Percentiles rank a stretch among this genome's conserved stretches.
phyloP scores from a whole-genome alignment of 2,329 filamentous ascomycete genomes.

The Domatiomyces globalis region DNA sequence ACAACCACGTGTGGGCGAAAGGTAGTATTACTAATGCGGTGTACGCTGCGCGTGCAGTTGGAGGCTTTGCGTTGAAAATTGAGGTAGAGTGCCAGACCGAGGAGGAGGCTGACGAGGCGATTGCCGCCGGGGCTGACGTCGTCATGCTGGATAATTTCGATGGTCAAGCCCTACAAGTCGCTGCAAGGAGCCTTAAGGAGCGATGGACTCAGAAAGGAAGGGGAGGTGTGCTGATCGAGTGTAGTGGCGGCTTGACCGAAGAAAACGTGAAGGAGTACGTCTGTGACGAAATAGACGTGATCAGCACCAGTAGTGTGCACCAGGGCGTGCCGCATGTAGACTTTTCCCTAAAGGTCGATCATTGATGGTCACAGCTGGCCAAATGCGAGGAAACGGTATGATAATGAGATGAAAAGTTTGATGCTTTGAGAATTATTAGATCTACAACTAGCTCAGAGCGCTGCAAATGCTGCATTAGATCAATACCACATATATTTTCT shows the following conservation, averaged over 20 bases:
- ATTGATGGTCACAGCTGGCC: constrained; percentile 26
- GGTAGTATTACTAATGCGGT: constrained; percentile 68
- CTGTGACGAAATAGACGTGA: constrained; percentile 77
- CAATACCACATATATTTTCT: too few species aligned
- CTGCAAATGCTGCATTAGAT: too few species aligned
- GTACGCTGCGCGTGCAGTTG: constrained; percentile 63
- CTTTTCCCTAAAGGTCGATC: constrained; percentile 91
- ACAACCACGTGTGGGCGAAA: constrained; percentile 87
- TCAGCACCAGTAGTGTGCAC: constrained; percentile 93
- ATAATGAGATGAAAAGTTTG: neutral
- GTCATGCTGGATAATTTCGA: constrained; percentile 97
- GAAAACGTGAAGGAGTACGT: constrained; percentile 73
- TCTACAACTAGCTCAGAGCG: neutral
- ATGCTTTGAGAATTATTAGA: neutral
- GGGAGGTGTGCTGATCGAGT: constrained; percentile 67
- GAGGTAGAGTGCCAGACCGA: constrained; percentile 91
- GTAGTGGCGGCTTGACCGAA: constrained; percentile 76
- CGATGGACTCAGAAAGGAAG: constrained; percentile 49
- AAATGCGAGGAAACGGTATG: neutral
- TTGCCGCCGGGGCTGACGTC: constrained; percentile 79
- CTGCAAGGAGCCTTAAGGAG: constrained; percentile 61
- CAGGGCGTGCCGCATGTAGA: constrained; percentile 90
- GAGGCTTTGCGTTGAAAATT: constrained; percentile 82
- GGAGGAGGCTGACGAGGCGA: constrained; percentile 79
- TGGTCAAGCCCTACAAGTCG: constrained; percentile 58